Evolutionary conservation across 352 stramenopile genomes (phyloP).

Genomic region (Pythium dissimile): DNA sequence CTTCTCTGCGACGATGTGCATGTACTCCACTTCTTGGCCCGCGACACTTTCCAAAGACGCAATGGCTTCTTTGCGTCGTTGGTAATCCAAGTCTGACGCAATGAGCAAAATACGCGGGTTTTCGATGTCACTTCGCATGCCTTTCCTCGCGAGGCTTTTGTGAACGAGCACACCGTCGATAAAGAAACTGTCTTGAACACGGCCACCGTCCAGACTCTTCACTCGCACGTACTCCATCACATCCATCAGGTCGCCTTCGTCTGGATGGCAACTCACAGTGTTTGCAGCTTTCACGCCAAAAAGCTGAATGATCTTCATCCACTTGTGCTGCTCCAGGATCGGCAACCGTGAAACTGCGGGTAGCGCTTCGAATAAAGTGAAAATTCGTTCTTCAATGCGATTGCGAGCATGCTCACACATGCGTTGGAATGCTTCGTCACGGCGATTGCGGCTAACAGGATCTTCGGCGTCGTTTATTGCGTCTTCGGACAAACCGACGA

Average conservation of each 20-base stretch:
- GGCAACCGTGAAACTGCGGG: conserved; percentile 46
- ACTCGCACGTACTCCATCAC: conserved; percentile 86
- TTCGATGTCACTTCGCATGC: conserved; percentile 77
- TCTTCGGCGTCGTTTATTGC: conserved; percentile 53
- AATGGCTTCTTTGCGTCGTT: conserved; percentile 81
- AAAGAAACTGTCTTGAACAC: conserved; percentile 82
- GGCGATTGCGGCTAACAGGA: conserved; percentile 32
- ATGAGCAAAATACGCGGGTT: conserved; percentile 83
- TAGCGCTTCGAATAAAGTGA: conserved; percentile 58
- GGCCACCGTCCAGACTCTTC: conserved; percentile 74
- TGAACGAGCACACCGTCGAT: conserved; percentile 87
- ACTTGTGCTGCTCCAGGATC: conserved; percentile 71
- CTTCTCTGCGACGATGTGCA: conserved; percentile 88
- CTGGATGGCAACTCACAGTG: conserved; percentile 61
- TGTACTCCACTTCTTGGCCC: conserved; percentile 86
- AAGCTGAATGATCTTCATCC: conserved; percentile 80
- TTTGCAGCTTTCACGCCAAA: conserved; percentile 65
- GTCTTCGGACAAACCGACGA: conserved; percentile 64
- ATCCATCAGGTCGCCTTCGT: conserved; percentile 71
- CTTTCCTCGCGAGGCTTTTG: conserved; percentile 79
- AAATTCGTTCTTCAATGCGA: conserved; percentile 73
- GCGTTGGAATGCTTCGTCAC: conserved; percentile 36
- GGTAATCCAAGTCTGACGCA: conserved; percentile 78
- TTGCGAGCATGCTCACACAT: conserved; percentile 67
- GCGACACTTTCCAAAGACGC: conserved; percentile 81